These are phyloP conservation scores for Gleditsia sinensis DNA, from an alignment of 306 rosid genomes.

Conservation along the genomic window DNA sequence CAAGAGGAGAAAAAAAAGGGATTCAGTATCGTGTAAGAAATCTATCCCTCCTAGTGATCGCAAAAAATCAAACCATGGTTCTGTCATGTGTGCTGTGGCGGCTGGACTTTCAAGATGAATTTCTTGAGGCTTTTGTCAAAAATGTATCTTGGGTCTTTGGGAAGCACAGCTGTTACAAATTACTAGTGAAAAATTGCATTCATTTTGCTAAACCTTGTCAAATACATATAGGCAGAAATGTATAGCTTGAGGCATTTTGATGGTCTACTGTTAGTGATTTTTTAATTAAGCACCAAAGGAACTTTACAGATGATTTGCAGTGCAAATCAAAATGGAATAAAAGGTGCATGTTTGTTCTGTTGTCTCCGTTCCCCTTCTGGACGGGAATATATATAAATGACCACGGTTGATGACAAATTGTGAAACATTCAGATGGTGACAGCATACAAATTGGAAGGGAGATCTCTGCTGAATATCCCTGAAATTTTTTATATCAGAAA, in stretches of 20 bases:
- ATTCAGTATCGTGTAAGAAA: slow-evolving; percentile 48
- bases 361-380: not conserved
- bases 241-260: slow-evolving; percentile 31
- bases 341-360: not conserved
- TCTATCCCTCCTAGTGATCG: slow-evolving; percentile 33
- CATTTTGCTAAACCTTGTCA: slow-evolving; percentile 20
- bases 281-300: not conserved
- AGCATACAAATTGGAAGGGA: not conserved
- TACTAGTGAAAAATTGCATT: slow-evolving; percentile 1
- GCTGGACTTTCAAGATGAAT: slow-evolving; percentile 45
- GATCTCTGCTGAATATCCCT: not conserved
- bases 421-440: not conserved
- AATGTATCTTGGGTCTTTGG: slow-evolving; percentile 10
- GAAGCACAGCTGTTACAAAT: no score
- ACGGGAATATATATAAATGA: not conserved
- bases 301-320: not conserved
- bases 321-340: not conserved
- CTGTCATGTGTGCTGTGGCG: slow-evolving; percentile 45
- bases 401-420: not conserved
- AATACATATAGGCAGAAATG: slow-evolving; percentile 29
- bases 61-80: slow-evolving; percentile 50
- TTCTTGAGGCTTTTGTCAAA: slow-evolving; percentile 23
- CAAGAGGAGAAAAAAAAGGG: slow-evolving; percentile 62
- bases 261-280: not conserved
- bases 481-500: not conserved